Conservation (phyloP, 306 rosid species). For the Cyamopsis tetragonoloba region DNA sequence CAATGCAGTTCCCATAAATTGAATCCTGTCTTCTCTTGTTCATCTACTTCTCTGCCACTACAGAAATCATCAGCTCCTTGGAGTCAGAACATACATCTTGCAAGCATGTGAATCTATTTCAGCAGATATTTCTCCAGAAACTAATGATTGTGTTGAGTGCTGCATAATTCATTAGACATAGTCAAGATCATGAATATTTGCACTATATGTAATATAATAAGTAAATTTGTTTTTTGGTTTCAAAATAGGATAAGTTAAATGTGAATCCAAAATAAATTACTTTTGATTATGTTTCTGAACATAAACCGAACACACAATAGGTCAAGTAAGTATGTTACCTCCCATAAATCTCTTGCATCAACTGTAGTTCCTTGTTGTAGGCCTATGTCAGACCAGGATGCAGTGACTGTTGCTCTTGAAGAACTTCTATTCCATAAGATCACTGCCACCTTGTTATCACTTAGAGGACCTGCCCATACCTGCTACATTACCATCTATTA, state of each 20-base stretch:
- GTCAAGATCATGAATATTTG: background rate
- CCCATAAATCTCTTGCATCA: constrained; percentile 56
- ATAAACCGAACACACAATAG: no score
- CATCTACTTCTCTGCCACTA: background rate
- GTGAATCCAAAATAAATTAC: no score
- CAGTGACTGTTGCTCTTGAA: constrained; percentile 44
- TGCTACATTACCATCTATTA: constrained; percentile 13
- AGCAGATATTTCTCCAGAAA: constrained; percentile 33
- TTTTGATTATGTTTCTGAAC: no score
- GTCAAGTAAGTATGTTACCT: constrained; percentile 33
- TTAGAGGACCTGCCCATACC: constrained; percentile 75
- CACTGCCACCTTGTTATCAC: constrained; percentile 38
- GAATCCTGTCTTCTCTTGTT: background rate
- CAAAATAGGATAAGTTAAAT: no score
- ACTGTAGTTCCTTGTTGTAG: constrained; percentile 32
- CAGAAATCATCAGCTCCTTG: background rate
- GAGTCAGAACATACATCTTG: constrained; percentile 57
- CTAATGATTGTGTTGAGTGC: constrained; percentile 42
- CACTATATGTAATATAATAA: background rate
- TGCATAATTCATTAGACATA: constrained; percentile 25
- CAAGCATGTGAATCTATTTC: constrained; percentile 56
- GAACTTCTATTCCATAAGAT: constrained; percentile 63
- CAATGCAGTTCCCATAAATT: background rate
- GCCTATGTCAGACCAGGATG: constrained; percentile 58
- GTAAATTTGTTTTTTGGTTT: no score